These are phyloP conservation scores for Phialemoniopsis sp. DNA, from an alignment of 2,329 filamentous ascomycete genomes.

Conservation along the genomic window DNA sequence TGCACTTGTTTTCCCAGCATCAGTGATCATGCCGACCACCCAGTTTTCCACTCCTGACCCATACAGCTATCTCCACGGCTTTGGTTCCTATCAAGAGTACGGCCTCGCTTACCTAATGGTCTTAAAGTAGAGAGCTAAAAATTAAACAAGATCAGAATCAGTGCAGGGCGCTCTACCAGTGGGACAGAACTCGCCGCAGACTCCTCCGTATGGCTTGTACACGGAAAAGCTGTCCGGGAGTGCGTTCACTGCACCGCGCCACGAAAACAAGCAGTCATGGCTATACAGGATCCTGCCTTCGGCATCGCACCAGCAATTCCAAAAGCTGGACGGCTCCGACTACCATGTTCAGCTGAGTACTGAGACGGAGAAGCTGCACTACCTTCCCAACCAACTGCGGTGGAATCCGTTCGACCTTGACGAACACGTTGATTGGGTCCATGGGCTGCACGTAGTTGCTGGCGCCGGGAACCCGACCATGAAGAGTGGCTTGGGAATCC, in stretches of 20 bases:
- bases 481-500: slow-evolving; percentile 65
- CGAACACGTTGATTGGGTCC: slow-evolving; percentile 34
- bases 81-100: too few relatives aligned
- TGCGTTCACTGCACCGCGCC: slow-evolving; percentile 65
- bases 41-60: too few relatives aligned
- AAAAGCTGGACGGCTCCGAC: slow-evolving; percentile 8
- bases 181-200: slow-evolving; percentile 78
- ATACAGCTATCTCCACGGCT: too few relatives aligned
- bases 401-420: slow-evolving; percentile 63
- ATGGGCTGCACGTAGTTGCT: slow-evolving; percentile 55
- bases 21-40: too few relatives aligned
- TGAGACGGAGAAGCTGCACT: slow-evolving; percentile 56
- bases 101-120: too few relatives aligned
- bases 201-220: slow-evolving; percentile 74
- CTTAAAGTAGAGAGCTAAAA: too few relatives aligned
- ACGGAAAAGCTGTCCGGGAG: slow-evolving; percentile 75
- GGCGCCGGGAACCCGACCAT: slow-evolving; percentile 68
- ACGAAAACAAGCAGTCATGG: slow-evolving; percentile 69
- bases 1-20: too few relatives aligned
- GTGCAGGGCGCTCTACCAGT: slow-evolving; percentile 73
- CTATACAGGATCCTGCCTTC: slow-evolving; percentile 67
- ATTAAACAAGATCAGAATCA: slow-evolving; percentile 62
- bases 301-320: slow-evolving; percentile 55
- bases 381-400: slow-evolving; percentile 67
- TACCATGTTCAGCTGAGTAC: slow-evolving; percentile 3